Conservation (phyloP, 208 protist species). For the Trypanosoma avium region DNA sequence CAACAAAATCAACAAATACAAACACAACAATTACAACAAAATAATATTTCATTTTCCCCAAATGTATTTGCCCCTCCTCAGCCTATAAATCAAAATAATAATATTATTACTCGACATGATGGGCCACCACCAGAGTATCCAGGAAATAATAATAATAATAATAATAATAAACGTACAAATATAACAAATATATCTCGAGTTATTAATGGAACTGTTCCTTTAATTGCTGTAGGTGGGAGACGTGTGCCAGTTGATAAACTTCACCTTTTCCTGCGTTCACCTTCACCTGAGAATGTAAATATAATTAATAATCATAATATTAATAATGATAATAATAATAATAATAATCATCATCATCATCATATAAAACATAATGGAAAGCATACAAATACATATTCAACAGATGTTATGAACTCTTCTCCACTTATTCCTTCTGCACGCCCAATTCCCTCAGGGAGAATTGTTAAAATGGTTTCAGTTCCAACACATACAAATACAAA, state of each 20-base stretch:
- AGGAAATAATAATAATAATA: constrained; percentile 5
- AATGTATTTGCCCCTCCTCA: constrained; percentile 2
- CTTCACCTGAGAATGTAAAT: constrained; percentile 20
- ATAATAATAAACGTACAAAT: too few species aligned
- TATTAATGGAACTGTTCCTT: constrained; percentile 37
- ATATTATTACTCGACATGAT: neutral
- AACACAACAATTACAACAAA: neutral
- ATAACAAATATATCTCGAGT: constrained; percentile 37
- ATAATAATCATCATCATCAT: too few species aligned
- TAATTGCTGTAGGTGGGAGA: constrained; percentile 75
- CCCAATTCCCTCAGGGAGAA: constrained; percentile 34
- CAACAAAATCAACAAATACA: constrained; percentile 7
- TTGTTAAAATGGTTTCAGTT: constrained; percentile 9
- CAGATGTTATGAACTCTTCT: too few species aligned
- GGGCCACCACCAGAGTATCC: constrained; percentile 15
- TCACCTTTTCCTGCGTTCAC: constrained; percentile 40
- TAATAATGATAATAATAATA: neutral
- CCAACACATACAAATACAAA: too few species aligned
- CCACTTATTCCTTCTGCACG: constrained; percentile 52
- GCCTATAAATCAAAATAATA: neutral
- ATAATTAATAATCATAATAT: neutral
- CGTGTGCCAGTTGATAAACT: constrained; percentile 79
- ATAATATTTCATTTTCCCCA: neutral
- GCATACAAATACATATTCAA: too few species aligned
- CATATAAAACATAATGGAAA: too few species aligned